phyloP scores from a whole-genome alignment of 768 basidiomycete genomes.

The Agaricus sinodeliciosus region DNA sequence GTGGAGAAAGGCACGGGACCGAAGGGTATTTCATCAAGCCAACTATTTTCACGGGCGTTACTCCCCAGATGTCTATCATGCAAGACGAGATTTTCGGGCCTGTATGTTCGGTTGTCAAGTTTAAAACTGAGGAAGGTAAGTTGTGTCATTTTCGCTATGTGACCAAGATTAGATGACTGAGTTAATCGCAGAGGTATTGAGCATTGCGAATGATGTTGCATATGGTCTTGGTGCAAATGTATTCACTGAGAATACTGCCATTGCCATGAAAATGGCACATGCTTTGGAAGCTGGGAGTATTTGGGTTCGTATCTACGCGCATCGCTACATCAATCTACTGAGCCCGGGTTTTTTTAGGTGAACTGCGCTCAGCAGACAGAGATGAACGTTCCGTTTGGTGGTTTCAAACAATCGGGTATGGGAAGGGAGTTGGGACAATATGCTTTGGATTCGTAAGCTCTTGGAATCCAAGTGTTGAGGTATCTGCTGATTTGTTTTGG shows the following conservation, averaged over 20 bases:
- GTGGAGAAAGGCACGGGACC: slow-evolving; percentile 51
- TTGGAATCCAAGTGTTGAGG: not conserved
- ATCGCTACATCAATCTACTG: slow-evolving; percentile 54
- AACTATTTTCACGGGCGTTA: slow-evolving; percentile 68
- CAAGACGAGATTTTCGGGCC: slow-evolving; percentile 79
- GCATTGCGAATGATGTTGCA: slow-evolving; percentile 65
- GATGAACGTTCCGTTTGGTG: slow-evolving; percentile 57
- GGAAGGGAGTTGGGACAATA: slow-evolving; percentile 68
- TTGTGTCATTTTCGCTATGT: not conserved
- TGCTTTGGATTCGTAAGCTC: slow-evolving; percentile 43
- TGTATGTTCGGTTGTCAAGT: slow-evolving; percentile 71
- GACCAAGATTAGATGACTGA: not conserved
- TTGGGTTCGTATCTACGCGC: slow-evolving; percentile 39
- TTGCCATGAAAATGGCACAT: slow-evolving; percentile 60
- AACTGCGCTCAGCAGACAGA: slow-evolving; percentile 40
- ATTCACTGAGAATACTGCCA: slow-evolving; percentile 62
- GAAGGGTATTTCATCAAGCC: slow-evolving; percentile 64
- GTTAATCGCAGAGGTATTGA: slow-evolving; percentile 33
- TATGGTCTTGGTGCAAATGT: slow-evolving; percentile 81
- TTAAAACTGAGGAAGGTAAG: slow-evolving; percentile 50
- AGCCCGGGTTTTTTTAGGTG: slow-evolving; percentile 63
- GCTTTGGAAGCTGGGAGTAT: slow-evolving; percentile 60
- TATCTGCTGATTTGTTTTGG: not conserved
- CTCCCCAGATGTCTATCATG: slow-evolving; percentile 68
- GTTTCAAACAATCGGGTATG: slow-evolving; percentile 69